phyloP scores from a whole-genome alignment of 1,139 yeast species.

The Zygoascus sp. region DNA sequence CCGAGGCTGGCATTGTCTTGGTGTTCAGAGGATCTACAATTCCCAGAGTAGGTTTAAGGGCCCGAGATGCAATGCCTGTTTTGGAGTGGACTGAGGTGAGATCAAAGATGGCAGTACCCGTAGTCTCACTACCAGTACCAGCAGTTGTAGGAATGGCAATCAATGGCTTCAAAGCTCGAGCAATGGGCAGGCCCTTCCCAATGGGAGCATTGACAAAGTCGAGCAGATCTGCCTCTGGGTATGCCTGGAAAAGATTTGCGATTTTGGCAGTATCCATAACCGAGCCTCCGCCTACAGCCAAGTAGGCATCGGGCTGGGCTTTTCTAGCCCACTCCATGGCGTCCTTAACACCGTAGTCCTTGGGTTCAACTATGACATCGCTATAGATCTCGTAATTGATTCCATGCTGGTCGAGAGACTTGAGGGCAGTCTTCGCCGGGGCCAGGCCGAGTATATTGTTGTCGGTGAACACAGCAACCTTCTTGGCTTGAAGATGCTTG shows the following conservation, averaged over 20 bases:
- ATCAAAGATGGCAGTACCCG: constrained; percentile 42
- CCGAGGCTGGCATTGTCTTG: constrained; percentile 40
- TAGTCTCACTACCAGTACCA: constrained; percentile 45
- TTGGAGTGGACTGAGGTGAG: constrained; percentile 35
- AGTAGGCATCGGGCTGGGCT: constrained; percentile 36
- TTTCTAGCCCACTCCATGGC: constrained; percentile 40
- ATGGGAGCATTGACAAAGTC: constrained; percentile 42
- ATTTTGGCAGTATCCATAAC: constrained; percentile 42
- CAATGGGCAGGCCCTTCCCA: constrained; percentile 40
- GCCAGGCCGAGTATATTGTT: constrained; percentile 28
- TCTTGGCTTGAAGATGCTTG: constrained; percentile 34
- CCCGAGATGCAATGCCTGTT: constrained; percentile 41
- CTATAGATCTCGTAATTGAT: constrained; percentile 37
- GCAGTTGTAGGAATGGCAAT: constrained; percentile 45
- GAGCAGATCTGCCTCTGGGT: constrained; percentile 38
- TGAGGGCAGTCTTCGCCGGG: constrained; percentile 35
- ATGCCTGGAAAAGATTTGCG: constrained; percentile 38
- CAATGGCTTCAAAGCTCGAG: constrained; percentile 35
- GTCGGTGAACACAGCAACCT: constrained; percentile 37
- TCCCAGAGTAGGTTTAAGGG: constrained; percentile 38
- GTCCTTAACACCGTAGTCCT: constrained; percentile 37
- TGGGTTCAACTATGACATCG: constrained; percentile 40
- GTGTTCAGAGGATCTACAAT: constrained; percentile 42
- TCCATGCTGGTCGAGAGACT: constrained; percentile 36
- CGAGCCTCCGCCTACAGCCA: constrained; percentile 43